Evolutionary conservation across 352 stramenopile genomes (phyloP).

Genomic region (Phytophthora chlamydospora): DNA sequence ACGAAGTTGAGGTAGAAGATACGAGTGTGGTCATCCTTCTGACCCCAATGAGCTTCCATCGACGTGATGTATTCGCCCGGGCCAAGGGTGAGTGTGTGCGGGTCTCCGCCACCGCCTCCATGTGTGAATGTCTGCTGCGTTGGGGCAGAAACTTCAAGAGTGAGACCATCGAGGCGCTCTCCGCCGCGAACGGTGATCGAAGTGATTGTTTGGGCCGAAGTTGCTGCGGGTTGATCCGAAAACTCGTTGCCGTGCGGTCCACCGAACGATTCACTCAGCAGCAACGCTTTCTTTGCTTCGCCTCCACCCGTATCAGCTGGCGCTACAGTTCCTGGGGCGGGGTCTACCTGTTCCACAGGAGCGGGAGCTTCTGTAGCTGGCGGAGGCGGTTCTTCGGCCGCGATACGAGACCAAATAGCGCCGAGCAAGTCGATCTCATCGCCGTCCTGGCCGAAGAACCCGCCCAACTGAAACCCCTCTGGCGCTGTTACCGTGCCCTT

Average conservation of each 20-base stretch:
- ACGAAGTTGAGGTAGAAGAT: slow-evolving; percentile 46
- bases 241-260: slow-evolving; percentile 44
- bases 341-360: too few relatives aligned
- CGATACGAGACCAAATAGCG: slow-evolving; percentile 4
- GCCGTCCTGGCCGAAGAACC: slow-evolving; percentile 6
- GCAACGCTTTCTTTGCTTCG: slow-evolving; percentile 27
- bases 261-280: slow-evolving; percentile 38
- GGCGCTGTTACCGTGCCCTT: slow-evolving; percentile 7
- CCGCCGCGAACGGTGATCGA: slow-evolving; percentile 38
- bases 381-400: not conserved
- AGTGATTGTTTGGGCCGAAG: slow-evolving; percentile 26
- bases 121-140: slow-evolving; percentile 28
- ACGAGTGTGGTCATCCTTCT: slow-evolving; percentile 36
- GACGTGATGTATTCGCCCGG: slow-evolving; percentile 15
- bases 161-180: slow-evolving; percentile 40
- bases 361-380: not conserved
- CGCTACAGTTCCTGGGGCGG: slow-evolving; percentile 5
- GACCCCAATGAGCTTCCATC: slow-evolving; percentile 31
- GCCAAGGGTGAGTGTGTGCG: slow-evolving; percentile 37
- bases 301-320: slow-evolving; percentile 7
- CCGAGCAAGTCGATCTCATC: slow-evolving; percentile 8
- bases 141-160: slow-evolving; percentile 28
- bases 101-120: slow-evolving; percentile 37
- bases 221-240: slow-evolving; percentile 31
- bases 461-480: slow-evolving; percentile 5